Evolutionary conservation across 768 basidiomycete species (phyloP).

Genomic region (Mycena sanguinolenta): DNA sequence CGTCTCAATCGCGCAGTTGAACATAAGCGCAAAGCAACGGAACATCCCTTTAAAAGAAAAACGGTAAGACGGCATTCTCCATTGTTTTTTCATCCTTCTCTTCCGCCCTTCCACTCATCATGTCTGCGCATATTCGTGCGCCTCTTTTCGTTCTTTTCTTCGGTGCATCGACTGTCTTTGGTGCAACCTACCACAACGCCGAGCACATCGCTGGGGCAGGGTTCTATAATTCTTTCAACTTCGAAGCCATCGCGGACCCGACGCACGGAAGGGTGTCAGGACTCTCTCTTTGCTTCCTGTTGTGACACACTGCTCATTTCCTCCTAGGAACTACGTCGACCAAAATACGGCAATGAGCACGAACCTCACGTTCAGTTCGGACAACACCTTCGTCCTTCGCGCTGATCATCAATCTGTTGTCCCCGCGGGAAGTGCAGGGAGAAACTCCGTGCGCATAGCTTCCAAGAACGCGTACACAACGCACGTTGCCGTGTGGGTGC

Average conservation of each 20-base stretch:
- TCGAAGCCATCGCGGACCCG: slow-evolving; percentile 65
- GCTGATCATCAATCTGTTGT: slow-evolving; percentile 63
- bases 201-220: slow-evolving; percentile 57
- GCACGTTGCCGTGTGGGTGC: slow-evolving; percentile 65
- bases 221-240: slow-evolving; percentile 64
- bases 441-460: slow-evolving; percentile 66
- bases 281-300: slow-evolving; percentile 40
- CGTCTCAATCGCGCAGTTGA: too few relatives aligned
- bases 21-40: too few relatives aligned
- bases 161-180: slow-evolving; percentile 40
- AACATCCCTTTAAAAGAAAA: too few relatives aligned
- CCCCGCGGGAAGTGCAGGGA: slow-evolving; percentile 59
- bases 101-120: too few relatives aligned
- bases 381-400: slow-evolving; percentile 65
- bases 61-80: too few relatives aligned
- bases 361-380: slow-evolving; percentile 67
- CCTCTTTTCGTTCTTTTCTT: slow-evolving; percentile 13
- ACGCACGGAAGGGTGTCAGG: slow-evolving; percentile 71
- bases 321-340: slow-evolving; percentile 55
- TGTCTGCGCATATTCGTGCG: too few relatives aligned
- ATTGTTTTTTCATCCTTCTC: too few relatives aligned
- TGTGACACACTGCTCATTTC: not conserved
- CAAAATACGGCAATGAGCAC: slow-evolving; percentile 52
- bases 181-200: slow-evolving; percentile 55
- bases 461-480: slow-evolving; percentile 64